These are phyloP conservation scores for Nephelium lappaceum DNA, from an alignment of 345 rosid genomes.

Conservation along the genomic window DNA sequence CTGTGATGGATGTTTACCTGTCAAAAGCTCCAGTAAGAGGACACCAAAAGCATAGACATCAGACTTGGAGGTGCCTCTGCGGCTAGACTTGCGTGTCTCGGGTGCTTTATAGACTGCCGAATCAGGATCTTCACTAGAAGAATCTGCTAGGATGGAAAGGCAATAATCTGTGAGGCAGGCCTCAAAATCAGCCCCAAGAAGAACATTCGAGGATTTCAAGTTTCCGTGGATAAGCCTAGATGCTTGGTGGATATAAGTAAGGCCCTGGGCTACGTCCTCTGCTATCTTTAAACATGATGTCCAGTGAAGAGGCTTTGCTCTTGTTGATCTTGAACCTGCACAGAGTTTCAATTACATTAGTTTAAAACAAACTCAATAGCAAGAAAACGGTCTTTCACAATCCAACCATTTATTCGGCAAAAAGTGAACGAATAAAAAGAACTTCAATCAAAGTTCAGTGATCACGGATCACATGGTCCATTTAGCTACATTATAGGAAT, in stretches of 20 bases:
- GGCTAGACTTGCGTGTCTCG: conserved; percentile 69
- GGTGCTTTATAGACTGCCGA: conserved; percentile 74
- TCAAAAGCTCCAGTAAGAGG: conserved; percentile 76
- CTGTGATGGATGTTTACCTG: conserved; percentile 75
- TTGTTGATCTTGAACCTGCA: conserved; percentile 83
- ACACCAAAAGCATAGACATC: conserved; percentile 92
- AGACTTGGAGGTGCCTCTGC: conserved; percentile 59
- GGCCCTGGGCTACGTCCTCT: conserved; percentile 93
- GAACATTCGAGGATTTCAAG: conserved; percentile 81
- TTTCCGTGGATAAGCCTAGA: conserved; percentile 84
- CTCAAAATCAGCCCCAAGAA: conserved; percentile 90
- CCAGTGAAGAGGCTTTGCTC: conserved; percentile 95
- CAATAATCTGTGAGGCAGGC: conserved; percentile 90
- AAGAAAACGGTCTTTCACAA: background rate
- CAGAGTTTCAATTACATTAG: background rate
- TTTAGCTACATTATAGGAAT: too few species aligned
- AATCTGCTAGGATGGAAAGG: conserved; percentile 66
- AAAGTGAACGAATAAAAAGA: too few species aligned
- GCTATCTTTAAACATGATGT: conserved; percentile 96
- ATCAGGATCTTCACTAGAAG: conserved; percentile 66
- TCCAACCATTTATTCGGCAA: background rate
- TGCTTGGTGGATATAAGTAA: conserved; percentile 84
- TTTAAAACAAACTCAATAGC: background rate
- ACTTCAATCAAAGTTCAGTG: too few species aligned
- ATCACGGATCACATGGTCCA: too few species aligned